A percentile compares a stretch with the other conserved stretches of the same genome.
Evolutionary conservation across 305 asterid genomes (phyloP).

Genomic region (Fraxinus baroniana): DNA sequence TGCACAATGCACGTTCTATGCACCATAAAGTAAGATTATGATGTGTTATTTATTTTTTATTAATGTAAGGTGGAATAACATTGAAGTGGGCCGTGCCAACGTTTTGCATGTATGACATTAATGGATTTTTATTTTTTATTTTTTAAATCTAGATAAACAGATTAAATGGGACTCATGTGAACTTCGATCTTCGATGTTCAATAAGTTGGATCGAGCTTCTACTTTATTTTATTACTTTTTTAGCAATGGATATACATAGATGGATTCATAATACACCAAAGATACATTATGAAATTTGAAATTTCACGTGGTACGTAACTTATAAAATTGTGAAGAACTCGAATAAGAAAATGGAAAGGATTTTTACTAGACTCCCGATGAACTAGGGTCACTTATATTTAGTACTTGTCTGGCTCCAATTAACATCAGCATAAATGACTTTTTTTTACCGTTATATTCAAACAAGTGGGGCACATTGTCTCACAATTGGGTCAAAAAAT

Average conservation of each 20-base stretch:
- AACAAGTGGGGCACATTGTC: too few species aligned
- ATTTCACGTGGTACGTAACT: background rate
- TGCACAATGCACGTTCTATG: conserved; percentile 32
- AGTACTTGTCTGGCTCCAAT: too few species aligned
- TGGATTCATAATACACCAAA: background rate
- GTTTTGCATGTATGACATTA: background rate
- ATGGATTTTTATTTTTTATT: too few species aligned
- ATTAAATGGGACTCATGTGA: background rate
- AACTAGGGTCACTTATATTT: too few species aligned
- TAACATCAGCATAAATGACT: too few species aligned
- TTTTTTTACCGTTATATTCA: too few species aligned
- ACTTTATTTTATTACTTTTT: background rate
- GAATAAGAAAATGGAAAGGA: background rate
- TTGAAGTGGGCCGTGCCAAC: background rate
- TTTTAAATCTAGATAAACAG: background rate
- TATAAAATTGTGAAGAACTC: background rate
- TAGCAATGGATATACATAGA: background rate
- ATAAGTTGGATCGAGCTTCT: background rate
- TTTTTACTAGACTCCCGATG: too few species aligned
- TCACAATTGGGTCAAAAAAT: too few species aligned
- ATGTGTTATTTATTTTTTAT: background rate
- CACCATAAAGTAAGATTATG: conserved; percentile 5
- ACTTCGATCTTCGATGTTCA: background rate
- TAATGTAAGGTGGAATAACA: background rate
- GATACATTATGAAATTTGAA: background rate